Conservation (phyloP, 371 early-diverging fungal species). For the Rhizomucor miehei region DNA sequence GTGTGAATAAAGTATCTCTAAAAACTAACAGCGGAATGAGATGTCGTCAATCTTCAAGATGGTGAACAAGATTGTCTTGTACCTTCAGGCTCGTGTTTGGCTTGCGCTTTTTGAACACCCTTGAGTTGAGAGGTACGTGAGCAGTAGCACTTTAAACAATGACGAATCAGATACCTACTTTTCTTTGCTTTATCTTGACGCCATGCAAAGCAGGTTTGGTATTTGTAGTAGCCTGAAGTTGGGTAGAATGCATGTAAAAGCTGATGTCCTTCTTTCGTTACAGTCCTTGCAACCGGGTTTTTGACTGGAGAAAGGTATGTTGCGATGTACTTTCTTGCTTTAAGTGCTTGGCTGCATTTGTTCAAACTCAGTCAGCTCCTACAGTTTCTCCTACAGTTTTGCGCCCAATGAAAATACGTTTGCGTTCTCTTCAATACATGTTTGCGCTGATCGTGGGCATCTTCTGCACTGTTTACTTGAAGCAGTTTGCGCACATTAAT, state of each 20-base stretch:
- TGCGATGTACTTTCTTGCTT: no score
- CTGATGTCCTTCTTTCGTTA: constrained; percentile 12
- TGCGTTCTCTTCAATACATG: no score
- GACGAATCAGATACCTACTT: constrained; percentile 31
- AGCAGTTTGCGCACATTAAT: no score
- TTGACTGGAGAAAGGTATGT: not conserved
- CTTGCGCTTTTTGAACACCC: constrained; percentile 83
- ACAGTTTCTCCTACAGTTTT: no score
- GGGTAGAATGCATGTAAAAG: constrained; percentile 56
- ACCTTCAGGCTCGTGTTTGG: constrained; percentile 85
- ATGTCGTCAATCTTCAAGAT: not conserved
- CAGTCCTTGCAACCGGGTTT: not conserved
- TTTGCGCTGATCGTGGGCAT: no score
- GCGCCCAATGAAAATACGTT: no score
- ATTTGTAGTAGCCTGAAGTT: constrained; percentile 49
- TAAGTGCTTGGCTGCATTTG: no score
- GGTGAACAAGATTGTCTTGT: constrained; percentile 12
- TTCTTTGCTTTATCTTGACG: constrained; percentile 81
- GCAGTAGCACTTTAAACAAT: not conserved
- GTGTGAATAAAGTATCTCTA: constrained; percentile 70
- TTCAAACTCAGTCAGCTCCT: no score
- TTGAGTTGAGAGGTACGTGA: constrained; percentile 11
- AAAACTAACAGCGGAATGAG: constrained; percentile 46
- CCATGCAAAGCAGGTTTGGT: constrained; percentile 75
- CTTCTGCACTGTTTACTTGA: no score